Evolutionary conservation across 164 flowering plant genomes (phyloP).

Genomic region (Umbellularia californica): DNA sequence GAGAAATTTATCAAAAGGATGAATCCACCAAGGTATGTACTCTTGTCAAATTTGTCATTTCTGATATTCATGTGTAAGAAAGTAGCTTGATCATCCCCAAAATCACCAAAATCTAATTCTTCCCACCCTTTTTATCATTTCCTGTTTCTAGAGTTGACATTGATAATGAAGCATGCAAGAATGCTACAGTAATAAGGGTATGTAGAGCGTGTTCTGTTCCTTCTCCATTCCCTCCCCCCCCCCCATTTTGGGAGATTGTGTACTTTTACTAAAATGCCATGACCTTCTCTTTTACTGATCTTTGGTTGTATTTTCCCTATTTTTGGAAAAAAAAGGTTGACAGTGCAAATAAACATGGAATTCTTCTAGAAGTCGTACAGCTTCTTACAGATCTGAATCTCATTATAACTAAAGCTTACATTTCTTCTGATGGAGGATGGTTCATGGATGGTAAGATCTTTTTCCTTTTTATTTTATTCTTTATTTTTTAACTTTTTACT

Average conservation of each 20-base stretch:
- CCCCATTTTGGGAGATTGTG: no score
- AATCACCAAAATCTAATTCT: not conserved
- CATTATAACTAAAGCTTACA: slow-evolving; percentile 74
- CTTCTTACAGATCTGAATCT: slow-evolving; percentile 88
- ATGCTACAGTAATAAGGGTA: slow-evolving; percentile 81
- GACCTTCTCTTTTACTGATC: slow-evolving; percentile 3
- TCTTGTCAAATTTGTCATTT: not conserved
- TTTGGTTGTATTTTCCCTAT: no score
- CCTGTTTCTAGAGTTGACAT: slow-evolving; percentile 68
- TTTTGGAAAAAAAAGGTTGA: slow-evolving; percentile 55
- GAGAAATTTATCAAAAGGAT: slow-evolving; percentile 78
- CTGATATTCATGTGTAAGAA: slow-evolving; percentile 1
- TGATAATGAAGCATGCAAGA: slow-evolving; percentile 81
- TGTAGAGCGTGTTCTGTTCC: slow-evolving; percentile 3
- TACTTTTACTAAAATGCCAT: not conserved
- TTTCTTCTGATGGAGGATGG: slow-evolving; percentile 95
- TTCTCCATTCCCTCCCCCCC: not conserved
- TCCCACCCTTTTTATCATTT: slow-evolving; percentile 8
- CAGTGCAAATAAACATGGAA: slow-evolving; percentile 81
- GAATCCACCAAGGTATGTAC: slow-evolving; percentile 81
- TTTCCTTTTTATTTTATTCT: not conserved
- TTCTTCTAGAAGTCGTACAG: slow-evolving; percentile 87
- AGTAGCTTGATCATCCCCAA: not conserved
- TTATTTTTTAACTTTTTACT: no score
- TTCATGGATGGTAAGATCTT: slow-evolving; percentile 81